Base-by-base conservation (phyloP, 495 filamentous ascomycete genomes). In the Cryomyces minteri region DNA sequence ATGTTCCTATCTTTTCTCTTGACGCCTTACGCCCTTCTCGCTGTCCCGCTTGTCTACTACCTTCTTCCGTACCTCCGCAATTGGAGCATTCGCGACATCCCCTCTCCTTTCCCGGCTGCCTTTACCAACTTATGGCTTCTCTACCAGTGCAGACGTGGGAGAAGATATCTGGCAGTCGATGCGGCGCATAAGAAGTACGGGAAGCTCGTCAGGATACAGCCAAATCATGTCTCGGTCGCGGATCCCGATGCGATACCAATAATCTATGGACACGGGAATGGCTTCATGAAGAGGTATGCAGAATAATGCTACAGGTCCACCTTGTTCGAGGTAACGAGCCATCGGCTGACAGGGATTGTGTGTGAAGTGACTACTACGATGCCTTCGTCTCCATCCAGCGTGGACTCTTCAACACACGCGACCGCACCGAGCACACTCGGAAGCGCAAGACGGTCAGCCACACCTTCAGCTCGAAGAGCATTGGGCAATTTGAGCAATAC, bases 391-490 rank as follows among this genome's bases (percentile, higher is more conserved):
- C 81, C 31, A 88, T 94, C 58, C 71, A 70, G 32, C 76, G 84
- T 6, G 86, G 85, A 37, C 68, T 94, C 28, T 94, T 93, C 82
- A 93, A 90, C 64, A 93, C 86, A 4, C 73, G 86, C 31, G 76
- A 88, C 65, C 73, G 86, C 42, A 64, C 66, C 25, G 84, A 93
- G 56, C 85, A 94, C 62, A 80, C 81, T 2, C 78, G 86, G 56
- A 94, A 94, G 70, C 75, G 86, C 43, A 94, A 93, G 72, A 80
- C 79, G 0, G 73, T 94, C 41, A 78, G 84, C 1, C 84, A 92
- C 60, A 88, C 82, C 12, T 94, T 94, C 67, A 80, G 77, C 12
- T 72, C 79, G 51, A 93, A 90, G 65, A 77, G 71, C 14, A 71
- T 94, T 50, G 67, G 70, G 49, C 79, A 93, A 58, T 93, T 94